A percentile compares a stretch with the other conserved stretches of the same genome.
phyloP scores from a whole-genome alignment of 768 basidiomycete genomes.

The Macrolepiota albuminosa region DNA sequence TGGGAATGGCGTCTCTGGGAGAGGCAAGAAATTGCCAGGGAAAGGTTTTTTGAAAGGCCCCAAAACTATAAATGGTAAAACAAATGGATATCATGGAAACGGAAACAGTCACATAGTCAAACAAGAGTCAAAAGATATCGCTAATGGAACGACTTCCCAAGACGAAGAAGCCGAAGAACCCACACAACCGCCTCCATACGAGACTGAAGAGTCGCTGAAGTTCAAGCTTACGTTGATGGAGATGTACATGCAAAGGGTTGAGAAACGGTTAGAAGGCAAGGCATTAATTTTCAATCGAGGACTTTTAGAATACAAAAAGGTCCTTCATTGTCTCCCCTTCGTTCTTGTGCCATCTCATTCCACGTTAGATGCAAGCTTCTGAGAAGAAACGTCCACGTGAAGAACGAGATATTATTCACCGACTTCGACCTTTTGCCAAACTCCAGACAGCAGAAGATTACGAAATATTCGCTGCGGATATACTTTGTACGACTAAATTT shows the following conservation, averaged over 20 bases:
- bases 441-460: slow-evolving; percentile 91
- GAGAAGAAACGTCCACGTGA: slow-evolving; percentile 91
- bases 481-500: slow-evolving; percentile 64
- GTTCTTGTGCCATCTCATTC: not conserved
- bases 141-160: slow-evolving; percentile 39
- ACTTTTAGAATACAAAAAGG: slow-evolving; percentile 92
- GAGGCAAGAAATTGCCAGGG: slow-evolving; percentile 27
- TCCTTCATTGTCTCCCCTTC: slow-evolving; percentile 26
- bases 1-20: slow-evolving; percentile 18
- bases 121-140: slow-evolving; percentile 36
- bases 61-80: slow-evolving; percentile 32
- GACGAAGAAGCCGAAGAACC: slow-evolving; percentile 63
- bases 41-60: slow-evolving; percentile 37
- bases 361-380: slow-evolving; percentile 72
- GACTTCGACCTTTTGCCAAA: slow-evolving; percentile 86
- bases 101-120: slow-evolving; percentile 36
- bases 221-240: slow-evolving; percentile 89
- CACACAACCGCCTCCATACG: slow-evolving; percentile 71
- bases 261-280: slow-evolving; percentile 81
- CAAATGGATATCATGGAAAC: slow-evolving; percentile 41
- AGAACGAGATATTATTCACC: slow-evolving; percentile 85
- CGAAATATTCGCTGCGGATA: slow-evolving; percentile 81
- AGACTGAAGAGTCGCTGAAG: slow-evolving; percentile 76
- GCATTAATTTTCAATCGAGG: slow-evolving; percentile 89
- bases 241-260: slow-evolving; percentile 86